Percentiles rank a stretch among this genome's conserved stretches.
These are phyloP conservation scores for Aspergillus affinis DNA, from an alignment of 495 filamentous ascomycete genomes.

Conservation along the genomic window DNA sequence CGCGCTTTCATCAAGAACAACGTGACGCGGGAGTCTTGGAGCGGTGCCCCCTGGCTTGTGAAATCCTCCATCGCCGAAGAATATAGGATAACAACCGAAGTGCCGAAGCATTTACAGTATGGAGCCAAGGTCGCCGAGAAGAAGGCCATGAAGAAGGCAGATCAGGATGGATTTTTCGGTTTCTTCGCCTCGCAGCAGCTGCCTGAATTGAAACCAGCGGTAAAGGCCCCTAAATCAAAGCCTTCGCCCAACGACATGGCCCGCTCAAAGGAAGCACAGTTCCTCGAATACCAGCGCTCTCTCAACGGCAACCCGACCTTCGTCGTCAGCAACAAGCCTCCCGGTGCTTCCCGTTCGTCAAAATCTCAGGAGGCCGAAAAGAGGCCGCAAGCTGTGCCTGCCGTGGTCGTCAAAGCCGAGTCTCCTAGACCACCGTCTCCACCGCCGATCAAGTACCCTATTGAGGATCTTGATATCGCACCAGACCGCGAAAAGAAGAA, in stretches of 20 bases:
- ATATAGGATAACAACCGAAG: constrained; percentile 79
- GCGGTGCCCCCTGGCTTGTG: constrained; percentile 91
- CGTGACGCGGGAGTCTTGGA: constrained; percentile 87
- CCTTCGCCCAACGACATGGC: constrained; percentile 43
- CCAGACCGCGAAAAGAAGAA: constrained; percentile 54
- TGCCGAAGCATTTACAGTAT: constrained; percentile 80
- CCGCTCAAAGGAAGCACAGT: constrained; percentile 48
- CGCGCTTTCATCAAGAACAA: constrained; percentile 94
- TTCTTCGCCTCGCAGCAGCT: constrained; percentile 58
- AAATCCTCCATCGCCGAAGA: constrained; percentile 80
- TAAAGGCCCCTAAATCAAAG: constrained; percentile 74
- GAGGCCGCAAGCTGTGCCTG: constrained; percentile 29
- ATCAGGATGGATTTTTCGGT: constrained; percentile 53
- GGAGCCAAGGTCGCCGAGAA: constrained; percentile 75
- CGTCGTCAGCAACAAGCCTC: constrained; percentile 28
- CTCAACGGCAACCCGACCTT: constrained; percentile 52
- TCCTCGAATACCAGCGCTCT: constrained; percentile 53
- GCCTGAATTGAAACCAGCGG: constrained; percentile 77
- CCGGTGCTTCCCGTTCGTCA: constrained; percentile 28
- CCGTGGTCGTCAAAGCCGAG: constrained; percentile 39
- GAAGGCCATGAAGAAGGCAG: constrained; percentile 71
- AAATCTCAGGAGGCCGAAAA: constrained; percentile 46
- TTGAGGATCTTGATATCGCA: constrained; percentile 84
- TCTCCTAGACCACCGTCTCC: constrained; percentile 59
- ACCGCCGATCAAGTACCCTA: constrained; percentile 86